Conservation (phyloP, 2,329 filamentous ascomycete genomes). For the Zymoseptoria brevis region DNA sequence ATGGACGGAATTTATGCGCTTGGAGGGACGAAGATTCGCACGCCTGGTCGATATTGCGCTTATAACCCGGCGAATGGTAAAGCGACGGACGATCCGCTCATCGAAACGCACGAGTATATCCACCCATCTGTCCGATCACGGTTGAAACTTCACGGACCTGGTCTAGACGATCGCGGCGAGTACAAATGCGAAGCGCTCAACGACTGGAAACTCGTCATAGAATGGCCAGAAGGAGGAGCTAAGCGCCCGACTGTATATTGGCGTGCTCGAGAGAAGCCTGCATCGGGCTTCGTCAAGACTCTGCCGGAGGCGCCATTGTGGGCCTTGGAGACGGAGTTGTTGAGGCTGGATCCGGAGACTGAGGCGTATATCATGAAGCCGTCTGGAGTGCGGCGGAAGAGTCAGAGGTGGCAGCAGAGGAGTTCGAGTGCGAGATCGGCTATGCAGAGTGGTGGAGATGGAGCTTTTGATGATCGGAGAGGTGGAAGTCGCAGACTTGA, state of each 20-base stretch:
- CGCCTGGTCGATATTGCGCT: constrained; percentile 42
- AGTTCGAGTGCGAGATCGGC: not conserved
- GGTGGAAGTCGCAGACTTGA: not conserved
- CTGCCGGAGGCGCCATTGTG: constrained; percentile 41
- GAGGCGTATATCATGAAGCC: constrained; percentile 33
- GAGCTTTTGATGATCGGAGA: not conserved
- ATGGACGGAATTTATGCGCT: constrained; percentile 40
- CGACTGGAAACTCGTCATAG: constrained; percentile 42
- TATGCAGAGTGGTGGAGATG: not conserved
- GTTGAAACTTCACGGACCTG: constrained; percentile 39
- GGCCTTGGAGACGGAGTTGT: constrained; percentile 37
- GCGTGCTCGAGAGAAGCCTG: constrained; percentile 31
- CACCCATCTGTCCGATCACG: constrained; percentile 43
- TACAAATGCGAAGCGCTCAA: constrained; percentile 40
- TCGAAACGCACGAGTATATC: constrained; percentile 45
- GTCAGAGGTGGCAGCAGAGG: constrained; percentile 1
- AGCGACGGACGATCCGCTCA: constrained; percentile 36
- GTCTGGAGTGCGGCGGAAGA: constrained; percentile 12
- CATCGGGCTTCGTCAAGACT: constrained; percentile 31
- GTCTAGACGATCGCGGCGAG: constrained; percentile 36
- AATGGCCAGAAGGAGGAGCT: constrained; percentile 31
- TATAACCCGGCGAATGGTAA: constrained; percentile 38
- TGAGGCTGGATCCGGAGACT: constrained; percentile 34
- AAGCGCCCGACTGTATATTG: constrained; percentile 36
- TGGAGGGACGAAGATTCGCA: constrained; percentile 38